Percentiles rank a stretch among this genome's conserved stretches.
Evolutionary conservation across 169 alveolate species (phyloP).

Genomic region (Cryptosporidium parvum): DNA sequence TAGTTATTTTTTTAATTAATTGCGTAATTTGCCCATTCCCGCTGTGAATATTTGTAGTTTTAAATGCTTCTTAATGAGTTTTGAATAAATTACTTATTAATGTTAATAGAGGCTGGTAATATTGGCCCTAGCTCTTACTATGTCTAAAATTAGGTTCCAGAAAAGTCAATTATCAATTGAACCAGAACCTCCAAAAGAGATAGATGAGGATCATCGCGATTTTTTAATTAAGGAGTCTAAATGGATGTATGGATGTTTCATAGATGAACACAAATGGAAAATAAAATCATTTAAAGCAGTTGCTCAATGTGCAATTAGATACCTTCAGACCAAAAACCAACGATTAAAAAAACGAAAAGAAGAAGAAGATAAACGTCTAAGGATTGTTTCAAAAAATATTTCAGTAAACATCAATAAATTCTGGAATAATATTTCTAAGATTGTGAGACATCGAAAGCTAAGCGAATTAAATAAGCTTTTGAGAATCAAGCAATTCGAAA

Average conservation of each 20-base stretch:
- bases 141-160: slow-evolving; percentile 15
- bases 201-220: slow-evolving; percentile 65
- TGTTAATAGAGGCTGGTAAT: not conserved
- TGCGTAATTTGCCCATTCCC: not conserved
- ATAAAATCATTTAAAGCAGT: slow-evolving; percentile 49
- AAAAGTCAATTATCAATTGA: slow-evolving; percentile 6
- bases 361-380: slow-evolving; percentile 56
- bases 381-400: slow-evolving; percentile 43
- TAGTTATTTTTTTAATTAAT: not conserved
- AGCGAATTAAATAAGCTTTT: slow-evolving; percentile 27
- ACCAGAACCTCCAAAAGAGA: slow-evolving; percentile 57
- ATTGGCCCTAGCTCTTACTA: slow-evolving; percentile 7
- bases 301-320: slow-evolving; percentile 55
- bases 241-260: slow-evolving; percentile 70
- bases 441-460: slow-evolving; percentile 56
- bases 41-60: not conserved
- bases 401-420: slow-evolving; percentile 40
- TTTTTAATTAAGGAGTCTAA: slow-evolving; percentile 55
- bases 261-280: slow-evolving; percentile 70
- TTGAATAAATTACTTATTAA: not conserved
- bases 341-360: slow-evolving; percentile 54
- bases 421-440: slow-evolving; percentile 47
- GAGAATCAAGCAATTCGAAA: slow-evolving; percentile 58
- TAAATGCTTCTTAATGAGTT: not conserved
- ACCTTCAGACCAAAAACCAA: slow-evolving; percentile 53